Evolutionary conservation across 2,329 filamentous ascomycete species (phyloP).

Genomic region (Magnaporthiopsis rhizophila): DNA sequence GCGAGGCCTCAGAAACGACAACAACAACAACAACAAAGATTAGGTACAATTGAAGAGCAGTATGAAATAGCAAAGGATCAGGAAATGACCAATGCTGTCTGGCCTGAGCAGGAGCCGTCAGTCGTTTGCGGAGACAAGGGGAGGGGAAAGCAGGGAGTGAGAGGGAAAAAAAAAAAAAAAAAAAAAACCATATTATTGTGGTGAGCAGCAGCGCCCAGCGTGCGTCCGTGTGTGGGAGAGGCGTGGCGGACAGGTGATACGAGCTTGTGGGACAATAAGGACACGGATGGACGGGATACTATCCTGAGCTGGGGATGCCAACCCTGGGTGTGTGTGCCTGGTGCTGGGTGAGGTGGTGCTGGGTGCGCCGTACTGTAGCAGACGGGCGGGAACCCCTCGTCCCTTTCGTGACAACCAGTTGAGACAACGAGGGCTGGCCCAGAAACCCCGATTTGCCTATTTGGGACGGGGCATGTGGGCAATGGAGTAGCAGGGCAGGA

Average conservation of each 20-base stretch:
- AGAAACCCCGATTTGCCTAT: conserved; percentile 6
- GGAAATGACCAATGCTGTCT: no score
- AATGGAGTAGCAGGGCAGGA: not conserved
- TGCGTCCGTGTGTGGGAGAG: no score
- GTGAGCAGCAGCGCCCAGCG: not conserved
- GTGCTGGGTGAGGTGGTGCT: no score
- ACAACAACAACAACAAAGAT: not conserved
- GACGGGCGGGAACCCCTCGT: no score
- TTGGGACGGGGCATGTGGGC: not conserved
- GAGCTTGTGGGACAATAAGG: no score
- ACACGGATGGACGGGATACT: no score
- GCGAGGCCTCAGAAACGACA: not conserved
- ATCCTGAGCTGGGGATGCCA: no score
- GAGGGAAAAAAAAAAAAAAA: not conserved
- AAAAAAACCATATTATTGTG: not conserved
- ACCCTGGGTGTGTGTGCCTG: no score
- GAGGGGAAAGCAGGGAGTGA: not conserved
- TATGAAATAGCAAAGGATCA: not conserved
- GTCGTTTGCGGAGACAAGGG: conserved; percentile 3
- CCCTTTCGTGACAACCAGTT: conserved; percentile 5
- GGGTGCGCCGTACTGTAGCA: no score
- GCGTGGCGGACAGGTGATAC: no score
- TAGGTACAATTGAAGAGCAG: conserved; percentile 2
- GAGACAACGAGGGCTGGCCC: conserved; percentile 4
- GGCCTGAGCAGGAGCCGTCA: not conserved